Percentiles rank a stretch among this genome's conserved stretches.
phyloP scores from a whole-genome alignment of 176 grass and related monocot species.

The Ensete glaucum region DNA sequence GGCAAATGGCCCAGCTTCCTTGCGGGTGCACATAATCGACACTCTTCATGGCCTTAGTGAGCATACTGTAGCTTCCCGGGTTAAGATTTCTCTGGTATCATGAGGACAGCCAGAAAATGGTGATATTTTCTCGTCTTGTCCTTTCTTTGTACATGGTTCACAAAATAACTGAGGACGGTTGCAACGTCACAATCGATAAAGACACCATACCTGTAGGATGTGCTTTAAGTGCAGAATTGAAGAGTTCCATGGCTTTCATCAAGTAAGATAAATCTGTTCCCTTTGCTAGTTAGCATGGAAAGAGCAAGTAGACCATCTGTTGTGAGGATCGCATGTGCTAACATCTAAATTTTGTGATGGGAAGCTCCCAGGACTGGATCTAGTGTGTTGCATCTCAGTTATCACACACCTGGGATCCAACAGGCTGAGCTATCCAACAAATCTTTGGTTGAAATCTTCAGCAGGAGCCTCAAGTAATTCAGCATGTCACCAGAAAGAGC shows the following conservation, averaged over 20 bases:
- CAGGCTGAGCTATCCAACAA: too few relatives aligned
- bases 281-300: too few relatives aligned
- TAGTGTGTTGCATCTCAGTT: too few relatives aligned
- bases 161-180: background rate
- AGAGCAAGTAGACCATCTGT: too few relatives aligned
- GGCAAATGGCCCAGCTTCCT: constrained; percentile 59
- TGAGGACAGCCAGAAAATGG: background rate
- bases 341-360: too few relatives aligned
- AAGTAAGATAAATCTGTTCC: too few relatives aligned
- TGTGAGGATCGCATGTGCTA: too few relatives aligned
- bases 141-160: background rate
- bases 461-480: too few relatives aligned
- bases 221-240: background rate
- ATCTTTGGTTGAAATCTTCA: too few relatives aligned
- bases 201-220: background rate
- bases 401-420: too few relatives aligned
- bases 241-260: background rate
- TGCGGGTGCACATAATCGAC: constrained; percentile 78
- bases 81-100: constrained; percentile 32
- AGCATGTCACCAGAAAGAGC: too few relatives aligned
- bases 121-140: background rate
- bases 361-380: too few relatives aligned
- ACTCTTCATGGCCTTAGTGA: constrained; percentile 42
- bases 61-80: constrained; percentile 28
- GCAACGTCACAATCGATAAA: background rate